Percentiles rank a stretch among this genome's conserved stretches.
Conservation (phyloP, 2,329 filamentous ascomycete genomes). For the Aspergillaceae sp. region DNA sequence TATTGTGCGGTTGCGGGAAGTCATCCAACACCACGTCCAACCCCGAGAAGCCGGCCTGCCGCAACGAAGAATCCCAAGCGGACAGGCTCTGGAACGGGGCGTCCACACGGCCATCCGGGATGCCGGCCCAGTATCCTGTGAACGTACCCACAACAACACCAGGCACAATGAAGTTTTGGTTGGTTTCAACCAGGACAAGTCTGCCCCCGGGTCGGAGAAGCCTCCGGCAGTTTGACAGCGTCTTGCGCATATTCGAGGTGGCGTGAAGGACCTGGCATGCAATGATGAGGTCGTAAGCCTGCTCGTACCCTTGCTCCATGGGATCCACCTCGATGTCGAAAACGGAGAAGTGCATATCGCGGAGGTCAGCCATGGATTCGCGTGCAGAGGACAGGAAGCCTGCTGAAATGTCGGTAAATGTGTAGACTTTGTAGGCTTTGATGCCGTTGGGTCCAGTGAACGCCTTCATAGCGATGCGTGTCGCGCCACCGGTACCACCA, state of each 20-base stretch:
- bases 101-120: conserved; percentile 22
- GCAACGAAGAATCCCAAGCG: conserved; percentile 12
- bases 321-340: conserved; percentile 25
- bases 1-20: too few relatives aligned
- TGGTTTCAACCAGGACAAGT: conserved; percentile 27
- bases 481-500: conserved; percentile 21
- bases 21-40: conserved; percentile 1
- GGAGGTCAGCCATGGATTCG: conserved; percentile 21
- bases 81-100: conserved; percentile 12
- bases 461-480: conserved; percentile 10
- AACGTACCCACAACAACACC: conserved; percentile 29
- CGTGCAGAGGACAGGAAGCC: conserved; percentile 28
- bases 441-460: background rate
- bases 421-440: conserved; percentile 19
- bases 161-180: conserved; percentile 17
- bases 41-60: conserved; percentile 12
- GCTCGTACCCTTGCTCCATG: conserved; percentile 6
- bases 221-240: conserved; percentile 17
- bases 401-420: conserved; percentile 32
- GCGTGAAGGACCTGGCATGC: conserved; percentile 31
- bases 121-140: conserved; percentile 33
- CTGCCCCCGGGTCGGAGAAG: conserved; percentile 22
- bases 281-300: conserved; percentile 25
- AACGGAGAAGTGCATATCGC: conserved; percentile 16
- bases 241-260: conserved; percentile 20